phyloP scores from a whole-genome alignment of 2,329 filamentous ascomycete genomes.

The Ilyonectria sp. region DNA sequence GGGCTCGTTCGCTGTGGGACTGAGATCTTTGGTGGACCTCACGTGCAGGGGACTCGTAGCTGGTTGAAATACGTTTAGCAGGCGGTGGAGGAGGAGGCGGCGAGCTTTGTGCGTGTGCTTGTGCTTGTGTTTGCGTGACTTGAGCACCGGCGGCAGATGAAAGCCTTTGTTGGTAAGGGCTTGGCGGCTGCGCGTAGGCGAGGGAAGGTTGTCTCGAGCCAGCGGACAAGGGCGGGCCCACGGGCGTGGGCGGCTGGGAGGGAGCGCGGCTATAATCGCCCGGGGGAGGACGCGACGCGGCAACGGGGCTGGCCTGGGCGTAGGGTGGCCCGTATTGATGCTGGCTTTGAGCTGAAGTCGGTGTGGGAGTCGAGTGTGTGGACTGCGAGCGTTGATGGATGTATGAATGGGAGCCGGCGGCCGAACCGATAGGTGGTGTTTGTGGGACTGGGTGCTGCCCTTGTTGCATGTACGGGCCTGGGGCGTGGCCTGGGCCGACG shows the following conservation, averaged over 20 bases:
- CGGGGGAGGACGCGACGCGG: slow-evolving; percentile 60
- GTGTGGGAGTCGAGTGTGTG: slow-evolving; percentile 71
- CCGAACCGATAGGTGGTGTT: slow-evolving; percentile 63
- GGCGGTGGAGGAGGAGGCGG: slow-evolving; percentile 55
- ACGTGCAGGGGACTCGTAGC: slow-evolving; percentile 60
- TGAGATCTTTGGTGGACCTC: slow-evolving; percentile 65
- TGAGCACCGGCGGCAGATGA: slow-evolving; percentile 49
- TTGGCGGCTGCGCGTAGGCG: slow-evolving; percentile 66
- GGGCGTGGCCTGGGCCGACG: slow-evolving; percentile 48
- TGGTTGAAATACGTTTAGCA: slow-evolving; percentile 59
- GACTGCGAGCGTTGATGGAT: slow-evolving; percentile 70
- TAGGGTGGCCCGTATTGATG: slow-evolving; percentile 67
- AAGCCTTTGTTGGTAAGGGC: slow-evolving; percentile 72
- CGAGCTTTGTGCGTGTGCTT: slow-evolving; percentile 52
- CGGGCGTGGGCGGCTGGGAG: slow-evolving; percentile 70
- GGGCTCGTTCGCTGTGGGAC: slow-evolving; percentile 75
- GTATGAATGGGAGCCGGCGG: slow-evolving; percentile 56
- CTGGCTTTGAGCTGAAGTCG: slow-evolving; percentile 74
- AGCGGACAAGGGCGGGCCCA: slow-evolving; percentile 64
- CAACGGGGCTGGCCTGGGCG: slow-evolving; percentile 67
- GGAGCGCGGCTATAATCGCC: slow-evolving; percentile 62
- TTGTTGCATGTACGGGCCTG: slow-evolving; percentile 60
- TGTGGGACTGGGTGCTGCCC: slow-evolving; percentile 59
- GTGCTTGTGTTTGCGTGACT: slow-evolving; percentile 49
- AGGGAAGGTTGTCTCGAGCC: slow-evolving; percentile 61